phyloP scores from a whole-genome alignment of 495 filamentous ascomycete species.

The Hypomontagnella submonticulosa region DNA sequence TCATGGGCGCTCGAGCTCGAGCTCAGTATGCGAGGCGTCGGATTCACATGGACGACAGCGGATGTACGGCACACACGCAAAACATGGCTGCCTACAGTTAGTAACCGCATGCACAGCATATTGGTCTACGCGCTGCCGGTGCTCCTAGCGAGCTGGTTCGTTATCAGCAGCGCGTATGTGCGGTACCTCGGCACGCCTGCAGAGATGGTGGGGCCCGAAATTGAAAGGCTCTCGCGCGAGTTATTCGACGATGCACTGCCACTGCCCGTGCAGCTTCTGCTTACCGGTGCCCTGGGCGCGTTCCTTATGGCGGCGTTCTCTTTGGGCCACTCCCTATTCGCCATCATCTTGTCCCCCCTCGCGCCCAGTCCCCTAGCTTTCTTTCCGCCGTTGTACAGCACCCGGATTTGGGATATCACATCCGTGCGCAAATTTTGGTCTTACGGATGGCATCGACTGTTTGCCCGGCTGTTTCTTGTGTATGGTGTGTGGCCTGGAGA shows the following conservation, averaged over 20 bases:
- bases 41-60: constrained; percentile 38
- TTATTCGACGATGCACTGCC: constrained; percentile 25
- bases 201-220: neutral
- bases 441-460: constrained; percentile 36
- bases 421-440: constrained; percentile 37
- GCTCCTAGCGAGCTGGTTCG: constrained; percentile 9
- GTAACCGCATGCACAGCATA: constrained; percentile 28
- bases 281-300: constrained; percentile 29
- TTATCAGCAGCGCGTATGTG: constrained; percentile 15
- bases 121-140: constrained; percentile 15
- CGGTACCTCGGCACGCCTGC: constrained; percentile 16
- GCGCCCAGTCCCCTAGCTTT: constrained; percentile 33
- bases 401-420: constrained; percentile 21
- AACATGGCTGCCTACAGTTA: constrained; percentile 30
- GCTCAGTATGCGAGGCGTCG: constrained; percentile 37
- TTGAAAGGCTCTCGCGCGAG: constrained; percentile 7
- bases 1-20: constrained; percentile 39
- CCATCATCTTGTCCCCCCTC: constrained; percentile 26
- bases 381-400: constrained; percentile 38
- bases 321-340: constrained; percentile 32
- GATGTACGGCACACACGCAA: constrained; percentile 39
- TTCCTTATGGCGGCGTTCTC: constrained; percentile 40
- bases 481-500: constrained; percentile 41
- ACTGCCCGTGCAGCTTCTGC: constrained; percentile 16
- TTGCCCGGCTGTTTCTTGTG: constrained; percentile 37